A percentile compares a stretch with the other conserved stretches of the same genome.
phyloP scores from a whole-genome alignment of 73 alveolate genomes.

The Paramecium sexaurelia region DNA sequence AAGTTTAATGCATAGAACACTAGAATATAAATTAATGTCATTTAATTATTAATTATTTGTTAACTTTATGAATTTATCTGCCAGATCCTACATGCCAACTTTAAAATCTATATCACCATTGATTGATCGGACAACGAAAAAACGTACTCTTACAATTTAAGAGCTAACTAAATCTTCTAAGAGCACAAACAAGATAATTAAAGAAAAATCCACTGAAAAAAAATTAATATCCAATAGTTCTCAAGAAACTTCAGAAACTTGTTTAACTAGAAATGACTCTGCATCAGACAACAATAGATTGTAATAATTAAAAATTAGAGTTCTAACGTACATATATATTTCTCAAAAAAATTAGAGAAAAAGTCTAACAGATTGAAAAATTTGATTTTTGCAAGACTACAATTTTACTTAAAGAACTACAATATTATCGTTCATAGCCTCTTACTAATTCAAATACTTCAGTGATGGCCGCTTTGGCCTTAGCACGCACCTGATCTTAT shows the following conservation, averaged over 20 bases:
- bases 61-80: slow-evolving; percentile 16
- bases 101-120: background rate
- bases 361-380: slow-evolving; percentile 12
- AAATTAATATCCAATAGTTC: slow-evolving; percentile 13
- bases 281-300: slow-evolving; percentile 4
- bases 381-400: background rate
- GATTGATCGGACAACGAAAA: background rate
- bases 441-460: slow-evolving; percentile 22
- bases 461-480: background rate
- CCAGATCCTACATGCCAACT: slow-evolving; percentile 9
- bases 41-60: background rate
- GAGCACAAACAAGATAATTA: background rate
- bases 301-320: background rate
- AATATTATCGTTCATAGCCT: background rate
- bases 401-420: background rate
- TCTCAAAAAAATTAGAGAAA: background rate
- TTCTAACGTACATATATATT: background rate
- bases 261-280: slow-evolving; percentile 1
- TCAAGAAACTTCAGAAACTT: background rate
- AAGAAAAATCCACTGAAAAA: background rate
- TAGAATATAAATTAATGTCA: background rate
- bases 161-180: background rate
- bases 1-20: background rate
- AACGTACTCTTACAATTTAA: background rate
- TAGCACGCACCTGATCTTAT: background rate